These are phyloP conservation scores for Podosphaera aphanis DNA, from an alignment of 2,329 filamentous ascomycete genomes.

Conservation along the genomic window DNA sequence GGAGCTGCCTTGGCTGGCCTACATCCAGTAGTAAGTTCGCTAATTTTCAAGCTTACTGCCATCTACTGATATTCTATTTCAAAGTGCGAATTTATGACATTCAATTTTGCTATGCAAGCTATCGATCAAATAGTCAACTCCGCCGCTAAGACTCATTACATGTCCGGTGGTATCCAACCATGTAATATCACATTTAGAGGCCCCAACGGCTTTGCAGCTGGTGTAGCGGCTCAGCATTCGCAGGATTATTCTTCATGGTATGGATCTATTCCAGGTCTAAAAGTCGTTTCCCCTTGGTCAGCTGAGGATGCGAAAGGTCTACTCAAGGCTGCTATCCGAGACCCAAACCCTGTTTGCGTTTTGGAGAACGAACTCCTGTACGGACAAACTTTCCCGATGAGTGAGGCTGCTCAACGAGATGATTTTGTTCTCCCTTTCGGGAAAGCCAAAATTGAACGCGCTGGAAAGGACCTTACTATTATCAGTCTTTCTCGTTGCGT, in stretches of 20 bases:
- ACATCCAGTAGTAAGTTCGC: slow-evolving; percentile 59
- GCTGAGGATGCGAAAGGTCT: slow-evolving; percentile 96
- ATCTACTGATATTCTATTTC: background rate
- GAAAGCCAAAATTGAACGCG: slow-evolving; percentile 96
- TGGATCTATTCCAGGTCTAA: slow-evolving; percentile 87
- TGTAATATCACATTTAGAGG: slow-evolving; percentile 99
- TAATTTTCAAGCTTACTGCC: background rate
- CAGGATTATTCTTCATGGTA: slow-evolving; percentile 99
- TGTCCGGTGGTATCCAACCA: slow-evolving; percentile 97
- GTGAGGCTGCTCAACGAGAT: slow-evolving; percentile 79
- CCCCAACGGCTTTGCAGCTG: slow-evolving; percentile 89
- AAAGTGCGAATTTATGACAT: slow-evolving; percentile 99
- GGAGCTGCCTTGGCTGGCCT: slow-evolving; percentile 87
- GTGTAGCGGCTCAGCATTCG: slow-evolving; percentile 93
- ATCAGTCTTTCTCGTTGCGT: slow-evolving; percentile 89
- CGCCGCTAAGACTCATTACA: slow-evolving; percentile 96
- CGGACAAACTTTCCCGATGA: slow-evolving; percentile 90
- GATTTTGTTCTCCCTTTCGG: slow-evolving; percentile 95
- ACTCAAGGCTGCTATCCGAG: slow-evolving; percentile 88
- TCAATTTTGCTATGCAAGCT: slow-evolving; percentile 99
- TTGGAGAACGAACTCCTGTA: slow-evolving; percentile 81
- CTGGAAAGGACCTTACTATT: slow-evolving; percentile 87
- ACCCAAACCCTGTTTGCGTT: slow-evolving; percentile 89
- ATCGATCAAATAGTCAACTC: slow-evolving; percentile 99
- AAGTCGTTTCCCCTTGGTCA: slow-evolving; percentile 91